Evolutionary conservation across 2,329 filamentous ascomycete genomes (phyloP).

Genomic region (Diplocarpon mali): DNA sequence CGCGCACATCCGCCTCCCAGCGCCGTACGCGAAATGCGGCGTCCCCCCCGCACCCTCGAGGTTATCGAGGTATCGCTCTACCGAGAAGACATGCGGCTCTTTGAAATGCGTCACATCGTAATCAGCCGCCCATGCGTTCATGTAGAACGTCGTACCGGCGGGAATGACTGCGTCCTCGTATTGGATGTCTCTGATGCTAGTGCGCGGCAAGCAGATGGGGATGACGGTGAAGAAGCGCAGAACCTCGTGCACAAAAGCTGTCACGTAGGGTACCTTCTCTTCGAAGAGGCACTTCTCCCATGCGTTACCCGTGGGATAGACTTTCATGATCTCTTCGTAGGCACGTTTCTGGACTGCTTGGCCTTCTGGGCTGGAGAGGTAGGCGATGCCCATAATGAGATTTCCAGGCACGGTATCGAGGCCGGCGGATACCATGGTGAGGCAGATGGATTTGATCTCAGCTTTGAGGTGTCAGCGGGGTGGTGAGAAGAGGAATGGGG

Average conservation of each 20-base stretch:
- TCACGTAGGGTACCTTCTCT: conserved; percentile 67
- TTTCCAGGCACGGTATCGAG: conserved; percentile 75
- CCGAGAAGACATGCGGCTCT: conserved; percentile 49
- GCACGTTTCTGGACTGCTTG: conserved; percentile 61
- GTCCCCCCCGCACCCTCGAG: conserved; percentile 41
- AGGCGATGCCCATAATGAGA: conserved; percentile 68
- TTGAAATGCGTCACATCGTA: conserved; percentile 62
- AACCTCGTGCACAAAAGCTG: conserved; percentile 67
- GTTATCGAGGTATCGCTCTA: conserved; percentile 56
- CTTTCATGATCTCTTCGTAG: conserved; percentile 56
- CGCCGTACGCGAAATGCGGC: conserved; percentile 51
- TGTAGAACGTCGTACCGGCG: conserved; percentile 67
- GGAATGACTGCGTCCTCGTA: conserved; percentile 60
- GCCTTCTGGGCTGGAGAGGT: conserved; percentile 56
- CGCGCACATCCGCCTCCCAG: conserved; percentile 52
- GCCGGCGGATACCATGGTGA: conserved; percentile 74
- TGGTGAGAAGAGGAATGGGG: conserved; percentile 10
- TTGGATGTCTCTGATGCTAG: conserved; percentile 59
- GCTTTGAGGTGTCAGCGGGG: conserved; percentile 37
- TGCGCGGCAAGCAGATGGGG: conserved; percentile 64
- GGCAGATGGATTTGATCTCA: conserved; percentile 69
- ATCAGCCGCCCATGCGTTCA: conserved; percentile 69
- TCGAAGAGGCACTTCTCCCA: conserved; percentile 64
- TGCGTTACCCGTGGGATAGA: conserved; percentile 64
- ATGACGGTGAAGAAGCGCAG: conserved; percentile 72